Percentiles rank a stretch among this genome's conserved stretches.
These are phyloP conservation scores for Auricularia heimuer DNA, from an alignment of 768 basidiomycete genomes.

Conservation along the genomic window DNA sequence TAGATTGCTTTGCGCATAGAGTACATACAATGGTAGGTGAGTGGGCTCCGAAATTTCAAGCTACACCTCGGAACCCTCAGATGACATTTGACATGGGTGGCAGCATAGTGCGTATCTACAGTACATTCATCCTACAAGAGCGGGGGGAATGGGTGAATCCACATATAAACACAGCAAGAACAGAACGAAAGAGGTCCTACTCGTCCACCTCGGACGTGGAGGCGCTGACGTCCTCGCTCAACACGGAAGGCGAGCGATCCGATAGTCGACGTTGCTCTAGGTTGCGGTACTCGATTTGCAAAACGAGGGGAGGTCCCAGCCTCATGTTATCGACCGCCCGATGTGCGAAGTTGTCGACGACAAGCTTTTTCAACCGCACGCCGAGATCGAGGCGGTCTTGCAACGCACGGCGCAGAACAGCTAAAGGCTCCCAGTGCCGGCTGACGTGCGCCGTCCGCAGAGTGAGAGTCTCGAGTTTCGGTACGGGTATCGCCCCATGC, in stretches of 20 bases:
- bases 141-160: background rate
- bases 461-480: background rate
- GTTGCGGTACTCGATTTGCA: background rate
- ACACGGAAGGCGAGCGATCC: background rate
- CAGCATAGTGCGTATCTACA: conserved; percentile 1
- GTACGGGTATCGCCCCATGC: background rate
- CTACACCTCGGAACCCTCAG: background rate
- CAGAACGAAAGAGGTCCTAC: background rate
- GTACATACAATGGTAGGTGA: background rate
- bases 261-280: background rate
- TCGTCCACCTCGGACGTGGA: conserved; percentile 1
- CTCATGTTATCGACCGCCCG: background rate
- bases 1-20: background rate
- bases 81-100: background rate
- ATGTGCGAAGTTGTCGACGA: background rate
- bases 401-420: background rate
- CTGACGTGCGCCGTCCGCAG: background rate
- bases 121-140: background rate
- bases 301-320: background rate
- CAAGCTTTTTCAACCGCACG: background rate
- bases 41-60: background rate
- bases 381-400: background rate
- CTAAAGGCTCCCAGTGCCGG: background rate
- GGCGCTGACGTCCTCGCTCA: background rate
- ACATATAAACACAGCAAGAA: conserved; percentile 1